Percentiles rank a stretch among this genome's conserved stretches.
Evolutionary conservation across 495 filamentous ascomycete genomes (phyloP).

Genomic region (Daldinia caldariorum): DNA sequence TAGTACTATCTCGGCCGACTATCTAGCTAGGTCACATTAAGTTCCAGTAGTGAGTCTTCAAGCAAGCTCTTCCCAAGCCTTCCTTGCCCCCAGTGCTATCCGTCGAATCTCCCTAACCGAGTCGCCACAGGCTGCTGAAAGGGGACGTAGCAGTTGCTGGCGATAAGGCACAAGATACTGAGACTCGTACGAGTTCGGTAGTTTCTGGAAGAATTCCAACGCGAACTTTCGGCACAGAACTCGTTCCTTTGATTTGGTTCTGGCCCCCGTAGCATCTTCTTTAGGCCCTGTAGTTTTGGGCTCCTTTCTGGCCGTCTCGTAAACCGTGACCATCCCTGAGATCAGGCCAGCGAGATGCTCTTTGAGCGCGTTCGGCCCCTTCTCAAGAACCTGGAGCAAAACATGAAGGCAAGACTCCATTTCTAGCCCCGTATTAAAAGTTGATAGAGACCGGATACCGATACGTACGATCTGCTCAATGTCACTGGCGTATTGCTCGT

Average conservation of each 20-base stretch:
- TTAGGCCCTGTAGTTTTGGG: constrained; percentile 1
- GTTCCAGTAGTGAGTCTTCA: constrained; percentile 1
- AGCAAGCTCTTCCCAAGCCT: constrained; percentile 52
- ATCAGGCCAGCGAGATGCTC: constrained; percentile 52
- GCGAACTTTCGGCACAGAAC: constrained; percentile 49
- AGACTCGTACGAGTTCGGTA: constrained; percentile 55
- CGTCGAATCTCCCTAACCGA: constrained; percentile 55
- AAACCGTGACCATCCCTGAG: constrained; percentile 44
- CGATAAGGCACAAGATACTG: constrained; percentile 50
- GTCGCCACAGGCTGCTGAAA: constrained; percentile 57
- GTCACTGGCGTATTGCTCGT: constrained; percentile 56
- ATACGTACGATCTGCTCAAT: constrained; percentile 49
- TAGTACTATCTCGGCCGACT: not conserved
- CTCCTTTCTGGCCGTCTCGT: constrained; percentile 41
- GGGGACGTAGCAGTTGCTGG: constrained; percentile 50
- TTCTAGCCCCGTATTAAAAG: constrained; percentile 37
- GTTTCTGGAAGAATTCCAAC: constrained; percentile 51
- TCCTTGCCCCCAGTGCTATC: constrained; percentile 53
- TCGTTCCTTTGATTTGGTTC: constrained; percentile 13
- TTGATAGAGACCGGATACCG: constrained; percentile 51
- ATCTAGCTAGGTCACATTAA: not conserved
- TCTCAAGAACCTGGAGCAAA: constrained; percentile 51
- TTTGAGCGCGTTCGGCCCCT: constrained; percentile 49
- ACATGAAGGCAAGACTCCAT: constrained; percentile 51
- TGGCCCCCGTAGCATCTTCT: constrained; percentile 7